These are phyloP conservation scores for Parascedosporium putredinis DNA, from an alignment of 2,329 filamentous ascomycete species.

Conservation along the genomic window DNA sequence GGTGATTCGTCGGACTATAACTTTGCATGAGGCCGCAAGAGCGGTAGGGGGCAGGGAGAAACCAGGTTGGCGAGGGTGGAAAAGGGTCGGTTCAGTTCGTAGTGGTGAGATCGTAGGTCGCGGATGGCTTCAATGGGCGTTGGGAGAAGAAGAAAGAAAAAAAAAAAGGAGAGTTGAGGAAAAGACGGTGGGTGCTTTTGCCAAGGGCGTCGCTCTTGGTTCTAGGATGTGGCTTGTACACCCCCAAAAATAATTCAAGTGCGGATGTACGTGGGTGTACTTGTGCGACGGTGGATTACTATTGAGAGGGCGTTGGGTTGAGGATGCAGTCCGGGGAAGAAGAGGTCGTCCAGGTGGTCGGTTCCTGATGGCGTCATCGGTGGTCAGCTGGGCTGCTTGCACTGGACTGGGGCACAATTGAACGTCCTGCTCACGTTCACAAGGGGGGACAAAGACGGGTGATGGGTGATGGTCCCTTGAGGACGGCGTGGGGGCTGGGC, in stretches of 20 bases:
- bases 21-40: slow-evolving; percentile 3
- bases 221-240: not conserved
- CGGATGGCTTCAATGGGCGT: not conserved
- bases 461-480: too few relatives aligned
- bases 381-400: not conserved
- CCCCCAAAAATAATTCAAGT: too few relatives aligned
- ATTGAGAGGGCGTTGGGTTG: not conserved
- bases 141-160: not conserved
- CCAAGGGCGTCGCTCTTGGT: not conserved
- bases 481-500: too few relatives aligned
- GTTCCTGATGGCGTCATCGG: slow-evolving; percentile 2
- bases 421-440: too few relatives aligned
- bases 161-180: not conserved
- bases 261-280: too few relatives aligned
- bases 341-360: not conserved
- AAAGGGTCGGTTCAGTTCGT: too few relatives aligned
- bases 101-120: not conserved
- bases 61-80: not conserved
- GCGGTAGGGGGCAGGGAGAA: not conserved
- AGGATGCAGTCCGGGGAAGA: not conserved
- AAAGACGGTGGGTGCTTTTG: too few relatives aligned
- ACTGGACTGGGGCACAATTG: not conserved
- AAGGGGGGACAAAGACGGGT: too few relatives aligned
- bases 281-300: not conserved
- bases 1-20: not conserved